A percentile compares a stretch with the other conserved stretches of the same genome.
Evolutionary conservation across 176 grass and related monocot genomes (phyloP).

Genomic region (Oryza glaberrima): DNA sequence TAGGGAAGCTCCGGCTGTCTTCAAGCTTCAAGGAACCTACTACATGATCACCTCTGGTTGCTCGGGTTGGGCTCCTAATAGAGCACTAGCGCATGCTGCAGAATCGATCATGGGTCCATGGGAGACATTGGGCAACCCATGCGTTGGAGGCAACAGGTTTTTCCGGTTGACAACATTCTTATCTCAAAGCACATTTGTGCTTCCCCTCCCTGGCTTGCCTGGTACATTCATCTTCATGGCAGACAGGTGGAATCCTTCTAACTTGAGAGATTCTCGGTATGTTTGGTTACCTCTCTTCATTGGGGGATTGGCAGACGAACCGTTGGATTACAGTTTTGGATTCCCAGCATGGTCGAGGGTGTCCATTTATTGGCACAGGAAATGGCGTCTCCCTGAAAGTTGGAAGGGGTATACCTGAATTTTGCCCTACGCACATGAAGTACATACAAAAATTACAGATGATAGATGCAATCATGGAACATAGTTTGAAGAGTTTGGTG

Average conservation of each 20-base stretch:
- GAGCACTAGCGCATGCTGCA: slow-evolving; percentile 71
- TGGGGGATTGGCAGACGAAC: slow-evolving; percentile 75
- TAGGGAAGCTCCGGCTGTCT: slow-evolving; percentile 84
- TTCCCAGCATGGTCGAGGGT: slow-evolving; percentile 79
- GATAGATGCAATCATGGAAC: neutral
- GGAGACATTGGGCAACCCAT: slow-evolving; percentile 89
- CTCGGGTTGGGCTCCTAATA: slow-evolving; percentile 86
- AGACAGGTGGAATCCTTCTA: slow-evolving; percentile 87
- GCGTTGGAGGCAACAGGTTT: slow-evolving; percentile 76
- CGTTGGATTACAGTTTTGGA: slow-evolving; percentile 80
- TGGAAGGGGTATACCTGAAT: slow-evolving; percentile 47
- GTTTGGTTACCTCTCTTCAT: slow-evolving; percentile 81
- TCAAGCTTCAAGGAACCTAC: slow-evolving; percentile 76
- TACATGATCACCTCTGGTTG: slow-evolving; percentile 96
- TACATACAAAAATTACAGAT: slow-evolving; percentile 16
- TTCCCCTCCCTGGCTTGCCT: slow-evolving; percentile 73
- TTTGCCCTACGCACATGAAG: neutral
- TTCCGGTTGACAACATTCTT: slow-evolving; percentile 79
- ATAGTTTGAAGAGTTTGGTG: slow-evolving; percentile 2
- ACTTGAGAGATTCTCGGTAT: slow-evolving; percentile 84
- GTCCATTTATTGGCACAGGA: slow-evolving; percentile 88
- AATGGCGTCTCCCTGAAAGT: slow-evolving; percentile 72
- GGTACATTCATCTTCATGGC: slow-evolving; percentile 95
- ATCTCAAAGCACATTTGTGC: slow-evolving; percentile 87
- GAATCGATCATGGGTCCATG: slow-evolving; percentile 82